phyloP scores from a whole-genome alignment of 257 asterid genomes.

The Cinchona pubescens region DNA sequence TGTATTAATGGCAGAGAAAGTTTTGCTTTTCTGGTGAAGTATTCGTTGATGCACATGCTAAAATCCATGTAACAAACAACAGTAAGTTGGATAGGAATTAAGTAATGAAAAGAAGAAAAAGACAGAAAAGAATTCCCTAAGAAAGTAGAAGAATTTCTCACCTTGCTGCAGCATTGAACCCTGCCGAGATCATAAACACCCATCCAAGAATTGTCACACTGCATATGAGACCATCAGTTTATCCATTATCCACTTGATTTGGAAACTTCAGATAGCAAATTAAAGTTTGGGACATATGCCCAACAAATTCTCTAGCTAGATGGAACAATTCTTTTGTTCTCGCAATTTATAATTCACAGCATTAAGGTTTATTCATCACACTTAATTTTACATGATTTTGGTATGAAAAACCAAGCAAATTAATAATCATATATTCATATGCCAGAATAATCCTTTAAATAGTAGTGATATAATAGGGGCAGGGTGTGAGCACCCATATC shows the following conservation, averaged over 20 bases:
- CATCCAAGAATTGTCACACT: constrained; percentile 31
- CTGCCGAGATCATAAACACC: constrained; percentile 34
- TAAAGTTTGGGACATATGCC: too few relatives aligned
- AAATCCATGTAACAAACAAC: not conserved
- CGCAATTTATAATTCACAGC: not conserved
- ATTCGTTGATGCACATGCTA: too few relatives aligned
- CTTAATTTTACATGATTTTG: not conserved
- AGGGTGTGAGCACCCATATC: not conserved
- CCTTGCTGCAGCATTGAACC: constrained; percentile 48
- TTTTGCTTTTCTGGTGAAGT: not conserved
- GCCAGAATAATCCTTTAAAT: not conserved
- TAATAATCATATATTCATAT: too few relatives aligned
- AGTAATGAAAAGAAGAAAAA: too few relatives aligned
- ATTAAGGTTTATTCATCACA: not conserved
- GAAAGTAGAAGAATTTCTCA: not conserved
- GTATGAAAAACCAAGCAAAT: not conserved
- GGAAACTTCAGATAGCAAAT: not conserved
- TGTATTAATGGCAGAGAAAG: not conserved
- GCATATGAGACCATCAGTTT: not conserved
- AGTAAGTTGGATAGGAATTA: not conserved
- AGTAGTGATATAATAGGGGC: not conserved
- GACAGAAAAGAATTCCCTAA: not conserved
- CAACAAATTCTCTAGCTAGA: not conserved
- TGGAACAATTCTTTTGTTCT: not conserved
- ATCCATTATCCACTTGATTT: not conserved